Evolutionary conservation across 179 eudicot genomes (phyloP), one percentile per base, ranked within the genome.

Genomic region (Patellifolia procumbens): DNA sequence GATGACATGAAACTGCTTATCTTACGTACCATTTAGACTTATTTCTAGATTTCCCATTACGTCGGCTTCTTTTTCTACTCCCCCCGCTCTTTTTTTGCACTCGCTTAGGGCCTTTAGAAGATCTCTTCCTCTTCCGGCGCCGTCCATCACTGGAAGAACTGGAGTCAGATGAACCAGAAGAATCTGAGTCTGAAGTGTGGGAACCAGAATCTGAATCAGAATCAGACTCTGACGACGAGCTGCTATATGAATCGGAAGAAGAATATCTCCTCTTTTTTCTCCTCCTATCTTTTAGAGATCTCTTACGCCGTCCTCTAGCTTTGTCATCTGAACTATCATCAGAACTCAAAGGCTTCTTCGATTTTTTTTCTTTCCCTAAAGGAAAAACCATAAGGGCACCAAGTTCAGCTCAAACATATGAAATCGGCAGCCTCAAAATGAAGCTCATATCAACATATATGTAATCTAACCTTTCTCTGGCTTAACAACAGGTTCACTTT

Each of bases 161-260:
- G 39, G 97, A 88, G 76, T 83, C 83, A 17, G 83, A 80, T 73
- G 89, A 87, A 61, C 80, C 86, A 16, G 91, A 82, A 35, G 76
- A 74, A 48, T 81, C 85, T 4, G 84, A 86, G 70, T 78, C 87
- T 78, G 91, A 86, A 68, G 88, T 80, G 63, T 79, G 64, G 12
- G 93, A 89, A 70, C 85, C 90, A 15, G 92, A 86, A 74, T 79
- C 82, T 63, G 81, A 51, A 74, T 78, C 83, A 69, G 81, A 51
- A 69, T 77, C 3, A 17, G 82, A 79, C 24, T 79, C 82, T 1
- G 77, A 74, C 35, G 58, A 85, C 59, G 98, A 87, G 89, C 94
- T 91, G 80, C 95, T 90, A 74, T 81, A 81, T 39, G 98, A 94
- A 74, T 95, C 97, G 31, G 99, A 93, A 52, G 98, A 92, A 74